phyloP scores from a whole-genome alignment of 2,329 filamentous ascomycete genomes.

The Xylariaceae sp. region DNA sequence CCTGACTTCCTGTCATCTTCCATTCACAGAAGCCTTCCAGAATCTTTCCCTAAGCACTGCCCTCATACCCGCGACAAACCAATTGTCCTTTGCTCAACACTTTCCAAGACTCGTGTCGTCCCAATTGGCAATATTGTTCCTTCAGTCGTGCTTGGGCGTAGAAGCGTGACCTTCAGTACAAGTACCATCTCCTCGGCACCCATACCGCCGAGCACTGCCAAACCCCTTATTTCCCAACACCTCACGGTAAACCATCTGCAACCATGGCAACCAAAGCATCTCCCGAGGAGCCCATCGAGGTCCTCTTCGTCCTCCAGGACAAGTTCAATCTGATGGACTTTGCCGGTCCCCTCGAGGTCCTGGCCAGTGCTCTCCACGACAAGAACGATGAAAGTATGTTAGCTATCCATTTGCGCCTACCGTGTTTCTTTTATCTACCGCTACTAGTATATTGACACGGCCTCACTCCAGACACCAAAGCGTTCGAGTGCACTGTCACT shows the following conservation, averaged over 20 bases:
- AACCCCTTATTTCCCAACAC: too few species aligned
- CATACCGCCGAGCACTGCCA: slow-evolving; percentile 2
- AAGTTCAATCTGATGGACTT: slow-evolving; percentile 59
- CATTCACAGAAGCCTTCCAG: slow-evolving; percentile 2
- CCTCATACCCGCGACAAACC: slow-evolving; percentile 11
- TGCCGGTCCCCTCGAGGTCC: slow-evolving; percentile 51
- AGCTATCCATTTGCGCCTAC: slow-evolving; percentile 4
- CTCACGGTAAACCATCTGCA: slow-evolving; percentile 5
- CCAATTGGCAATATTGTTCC: background rate
- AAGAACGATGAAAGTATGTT: slow-evolving; percentile 50
- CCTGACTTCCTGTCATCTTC: slow-evolving; percentile 6
- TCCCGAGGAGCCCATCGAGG: slow-evolving; percentile 56
- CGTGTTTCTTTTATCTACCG: background rate
- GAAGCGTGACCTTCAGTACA: too few species aligned
- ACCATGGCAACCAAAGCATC: slow-evolving; percentile 56
- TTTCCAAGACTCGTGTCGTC: slow-evolving; percentile 6
- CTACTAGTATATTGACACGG: too few species aligned
- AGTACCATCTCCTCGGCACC: background rate
- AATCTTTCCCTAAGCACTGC: too few species aligned
- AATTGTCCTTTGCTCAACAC: slow-evolving; percentile 12
- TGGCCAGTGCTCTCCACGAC: slow-evolving; percentile 49
- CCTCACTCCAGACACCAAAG: slow-evolving; percentile 43
- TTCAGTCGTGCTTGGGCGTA: background rate
- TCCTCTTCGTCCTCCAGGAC: slow-evolving; percentile 57
- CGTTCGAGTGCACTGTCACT: slow-evolving; percentile 56